Evolutionary conservation across 495 filamentous ascomycete species (phyloP), one percentile per base, ranked within the genome.

Genomic region (Penicillium cinerascens): DNA sequence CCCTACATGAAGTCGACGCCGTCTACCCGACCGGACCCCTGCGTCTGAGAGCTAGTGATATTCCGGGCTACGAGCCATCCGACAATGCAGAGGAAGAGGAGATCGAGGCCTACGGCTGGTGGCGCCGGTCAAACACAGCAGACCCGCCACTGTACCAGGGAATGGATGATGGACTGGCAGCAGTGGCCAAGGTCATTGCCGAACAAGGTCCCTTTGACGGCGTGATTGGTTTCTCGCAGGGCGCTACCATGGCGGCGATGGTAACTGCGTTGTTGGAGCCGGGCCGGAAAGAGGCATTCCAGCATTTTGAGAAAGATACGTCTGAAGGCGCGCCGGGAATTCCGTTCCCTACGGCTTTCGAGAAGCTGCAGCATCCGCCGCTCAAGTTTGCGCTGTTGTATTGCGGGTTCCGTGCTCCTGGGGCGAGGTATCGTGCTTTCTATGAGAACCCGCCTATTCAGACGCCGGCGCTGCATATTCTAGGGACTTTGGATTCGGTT

Each of bases 401-500:
- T 68, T 81, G 78, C 23, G 92, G 93, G 0, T 97, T 96, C 63
- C 79, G 74, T 16, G 83, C 87, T 4, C 78, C 80, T n/a, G 77
- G 76, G 39, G 57, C 71, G n/a, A 59, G 66, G 57, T 95, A 87
- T 70, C 63, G 65, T 54, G 84, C 49, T 18, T 86, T 93, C 52
- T 96, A 91, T 69, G 81, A 88, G 62, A 46, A 60, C 27, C 89
- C 89, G 20, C 71, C 75, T 64, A 83, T 97, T 29, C 55, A 55
- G 58, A 96, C 92, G 67, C 87, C 88, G 17, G 79, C 88, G 58
- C 64, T 95, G 70, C 87, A 95, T 76, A 82, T 93, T 52, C 55
- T 97, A 36, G 93, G 93, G 10, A 83, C 82, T 33, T 67, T 97
- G 66, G 93, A 98, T 79, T 87, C 84, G 23, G 88, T 97, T 9